Percentiles rank a stretch among this genome's conserved stretches.
Evolutionary conservation across 129 eudicot species (phyloP).

Genomic region (Lonicera japonica): DNA sequence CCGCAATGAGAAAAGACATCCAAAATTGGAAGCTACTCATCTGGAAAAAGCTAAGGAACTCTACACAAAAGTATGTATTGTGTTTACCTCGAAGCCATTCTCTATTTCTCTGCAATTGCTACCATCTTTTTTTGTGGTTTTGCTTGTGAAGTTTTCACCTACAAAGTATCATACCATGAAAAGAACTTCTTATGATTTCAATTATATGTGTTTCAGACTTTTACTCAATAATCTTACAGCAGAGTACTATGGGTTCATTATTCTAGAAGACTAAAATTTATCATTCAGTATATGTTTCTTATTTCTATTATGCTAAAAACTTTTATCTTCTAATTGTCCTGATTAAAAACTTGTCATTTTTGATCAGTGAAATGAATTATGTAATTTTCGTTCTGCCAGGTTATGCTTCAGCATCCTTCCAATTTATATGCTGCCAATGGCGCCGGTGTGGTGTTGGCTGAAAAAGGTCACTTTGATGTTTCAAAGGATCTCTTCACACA

Average conservation of each 20-base stretch:
- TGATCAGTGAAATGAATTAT: not conserved
- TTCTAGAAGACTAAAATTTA: not conserved
- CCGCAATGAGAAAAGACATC: conserved; percentile 77
- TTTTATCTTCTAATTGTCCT: too few species aligned
- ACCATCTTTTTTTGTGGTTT: not conserved
- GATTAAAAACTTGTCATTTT: not conserved
- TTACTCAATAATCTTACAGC: not conserved
- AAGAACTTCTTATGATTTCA: not conserved
- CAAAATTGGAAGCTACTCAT: conserved; percentile 93
- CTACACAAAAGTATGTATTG: conserved; percentile 56
- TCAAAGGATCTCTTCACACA: conserved; percentile 92
- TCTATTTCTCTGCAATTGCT: not conserved
- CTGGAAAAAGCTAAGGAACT: conserved; percentile 93
- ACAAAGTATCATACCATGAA: not conserved
- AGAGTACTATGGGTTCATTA: not conserved
- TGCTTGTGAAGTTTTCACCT: not conserved
- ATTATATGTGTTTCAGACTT: too few species aligned
- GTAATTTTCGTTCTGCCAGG: conserved; percentile 34
- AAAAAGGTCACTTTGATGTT: conserved; percentile 93
- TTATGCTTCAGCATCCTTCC: conserved; percentile 60
- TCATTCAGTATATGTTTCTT: not conserved
- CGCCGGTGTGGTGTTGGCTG: conserved; percentile 89
- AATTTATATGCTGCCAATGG: conserved; percentile 98
- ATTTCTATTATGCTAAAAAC: too few species aligned
- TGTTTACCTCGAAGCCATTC: not conserved